These are phyloP conservation scores for Geosmithia morbida DNA, from an alignment of 2,329 filamentous ascomycete genomes.

Conservation along the genomic window DNA sequence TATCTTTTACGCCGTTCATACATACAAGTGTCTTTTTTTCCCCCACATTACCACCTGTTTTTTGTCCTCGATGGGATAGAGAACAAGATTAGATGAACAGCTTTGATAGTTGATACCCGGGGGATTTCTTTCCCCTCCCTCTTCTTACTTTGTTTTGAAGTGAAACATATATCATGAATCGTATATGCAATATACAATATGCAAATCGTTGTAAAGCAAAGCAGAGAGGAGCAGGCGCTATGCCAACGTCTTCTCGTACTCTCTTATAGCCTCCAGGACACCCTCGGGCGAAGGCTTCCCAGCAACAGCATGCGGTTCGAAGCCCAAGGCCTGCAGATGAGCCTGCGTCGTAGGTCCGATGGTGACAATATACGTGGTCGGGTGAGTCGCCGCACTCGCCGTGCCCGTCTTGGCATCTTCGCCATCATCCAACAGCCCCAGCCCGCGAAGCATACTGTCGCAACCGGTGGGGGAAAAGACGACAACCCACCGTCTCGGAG, in stretches of 20 bases:
- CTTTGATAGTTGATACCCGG: too few relatives aligned
- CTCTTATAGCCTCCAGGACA: slow-evolving; percentile 52
- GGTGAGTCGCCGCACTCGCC: slow-evolving; percentile 15
- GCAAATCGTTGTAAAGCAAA: too few relatives aligned
- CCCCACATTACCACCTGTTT: too few relatives aligned
- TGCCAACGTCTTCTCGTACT: slow-evolving; percentile 1
- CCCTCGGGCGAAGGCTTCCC: slow-evolving; percentile 71
- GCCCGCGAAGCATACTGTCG: slow-evolving; percentile 39
- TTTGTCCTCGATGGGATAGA: too few relatives aligned
- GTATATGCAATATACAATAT: too few relatives aligned
- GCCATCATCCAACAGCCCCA: slow-evolving; percentile 35
- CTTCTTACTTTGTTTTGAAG: too few relatives aligned
- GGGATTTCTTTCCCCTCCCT: too few relatives aligned
- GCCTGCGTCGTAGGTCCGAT: slow-evolving; percentile 89
- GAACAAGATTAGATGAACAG: too few relatives aligned
- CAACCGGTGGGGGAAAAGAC: slow-evolving; percentile 58
- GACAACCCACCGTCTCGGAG: slow-evolving; percentile 51
- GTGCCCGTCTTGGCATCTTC: slow-evolving; percentile 13
- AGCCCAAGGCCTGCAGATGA: slow-evolving; percentile 52
- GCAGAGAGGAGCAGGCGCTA: too few relatives aligned
- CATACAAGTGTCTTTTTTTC: too few relatives aligned
- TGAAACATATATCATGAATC: too few relatives aligned
- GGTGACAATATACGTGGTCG: slow-evolving; percentile 56
- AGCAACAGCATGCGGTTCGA: slow-evolving; percentile 67
- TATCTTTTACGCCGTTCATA: background rate